These are phyloP conservation scores for Raphanus sativus DNA, from an alignment of 345 rosid genomes.

Conservation along the genomic window DNA sequence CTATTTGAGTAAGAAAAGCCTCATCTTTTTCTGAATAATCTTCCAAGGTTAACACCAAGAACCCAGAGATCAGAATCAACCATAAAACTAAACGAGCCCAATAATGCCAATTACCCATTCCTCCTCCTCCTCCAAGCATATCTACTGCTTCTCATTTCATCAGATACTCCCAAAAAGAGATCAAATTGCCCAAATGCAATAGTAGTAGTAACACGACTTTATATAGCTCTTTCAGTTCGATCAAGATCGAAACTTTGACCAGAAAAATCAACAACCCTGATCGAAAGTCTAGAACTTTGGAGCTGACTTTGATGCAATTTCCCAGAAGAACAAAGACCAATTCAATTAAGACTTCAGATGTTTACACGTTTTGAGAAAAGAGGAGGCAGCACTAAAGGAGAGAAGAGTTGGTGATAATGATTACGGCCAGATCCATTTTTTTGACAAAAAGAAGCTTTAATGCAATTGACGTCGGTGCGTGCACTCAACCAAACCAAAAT, in stretches of 20 bases:
- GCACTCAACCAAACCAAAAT: slow-evolving; percentile 24
- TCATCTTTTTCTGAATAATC: slow-evolving; percentile 44
- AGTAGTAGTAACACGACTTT: background rate
- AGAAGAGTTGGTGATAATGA: slow-evolving; percentile 33
- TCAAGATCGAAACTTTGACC: slow-evolving; percentile 32
- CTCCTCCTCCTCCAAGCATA: slow-evolving; percentile 28
- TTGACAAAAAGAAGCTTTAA: slow-evolving; percentile 7
- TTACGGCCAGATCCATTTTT: slow-evolving; percentile 30
- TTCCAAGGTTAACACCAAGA: slow-evolving; percentile 43
- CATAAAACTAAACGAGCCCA: slow-evolving; percentile 31
- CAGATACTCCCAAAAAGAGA: slow-evolving; percentile 11
- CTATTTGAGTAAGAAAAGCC: slow-evolving; percentile 41
- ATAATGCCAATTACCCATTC: slow-evolving; percentile 37
- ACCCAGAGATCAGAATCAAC: slow-evolving; percentile 43
- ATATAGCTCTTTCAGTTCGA: background rate
- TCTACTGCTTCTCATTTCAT: slow-evolving; percentile 47
- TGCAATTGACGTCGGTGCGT: slow-evolving; percentile 33
- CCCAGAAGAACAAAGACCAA: slow-evolving; percentile 1
- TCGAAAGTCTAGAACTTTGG: slow-evolving; percentile 10
- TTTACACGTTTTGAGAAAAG: slow-evolving; percentile 6
- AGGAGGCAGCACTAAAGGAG: slow-evolving; percentile 33
- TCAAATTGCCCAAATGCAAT: background rate
- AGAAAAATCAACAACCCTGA: slow-evolving; percentile 22
- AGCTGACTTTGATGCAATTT: slow-evolving; percentile 29
- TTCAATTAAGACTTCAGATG: slow-evolving; percentile 20